Evolutionary conservation across 768 basidiomycete genomes (phyloP), one percentile per base, ranked within the genome.

Genomic region (Fomitopsis serialis): DNA sequence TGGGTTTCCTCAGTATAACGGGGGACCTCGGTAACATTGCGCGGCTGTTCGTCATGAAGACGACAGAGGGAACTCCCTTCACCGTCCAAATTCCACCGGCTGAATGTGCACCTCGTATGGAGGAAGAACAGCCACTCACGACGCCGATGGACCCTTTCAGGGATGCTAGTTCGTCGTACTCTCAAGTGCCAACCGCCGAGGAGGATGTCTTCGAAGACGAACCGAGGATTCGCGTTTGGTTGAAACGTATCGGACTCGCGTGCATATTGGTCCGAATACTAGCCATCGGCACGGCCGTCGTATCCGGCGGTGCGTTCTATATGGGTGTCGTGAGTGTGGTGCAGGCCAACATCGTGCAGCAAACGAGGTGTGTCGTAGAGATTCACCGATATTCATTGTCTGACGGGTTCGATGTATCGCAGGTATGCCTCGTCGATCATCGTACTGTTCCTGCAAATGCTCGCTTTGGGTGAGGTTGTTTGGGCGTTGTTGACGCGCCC

Each of bases 1-100:
- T 37, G 23, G 54, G 54, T 15, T 55, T 52, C 47, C 45, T 58
- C 32, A 24, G 53, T 24, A 55, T 55, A 17, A 46, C 24, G 3
- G 42, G 52, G 21, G 54, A 52, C 43, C 15, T 57, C 47, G 13
- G 42, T 35, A 23, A 43, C 10, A 46, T 58, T n/a, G 19, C 46
- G 11, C 53, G 59, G 22, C 10, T 47, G n/a, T 29, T 57, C 12
- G 46, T 54, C 36, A 37, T 57, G 36, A 25, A 40, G 19, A 9
- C 36, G 3, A 56, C 54, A 7, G 9, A 45, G 5, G 43, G 54
- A 15, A 43, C 43, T 3, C 40, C 53, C 23, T 32, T 32, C 29
- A 32, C 29, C 29, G 29, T 32, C 11, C 6, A 11, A 32, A 6
- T 32, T 11, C 29, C 29, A 5, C 29, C 29, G 29, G n/a, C n/a